Conservation (phyloP, 306 rosid genomes). For the Phaseolus lunatus region DNA sequence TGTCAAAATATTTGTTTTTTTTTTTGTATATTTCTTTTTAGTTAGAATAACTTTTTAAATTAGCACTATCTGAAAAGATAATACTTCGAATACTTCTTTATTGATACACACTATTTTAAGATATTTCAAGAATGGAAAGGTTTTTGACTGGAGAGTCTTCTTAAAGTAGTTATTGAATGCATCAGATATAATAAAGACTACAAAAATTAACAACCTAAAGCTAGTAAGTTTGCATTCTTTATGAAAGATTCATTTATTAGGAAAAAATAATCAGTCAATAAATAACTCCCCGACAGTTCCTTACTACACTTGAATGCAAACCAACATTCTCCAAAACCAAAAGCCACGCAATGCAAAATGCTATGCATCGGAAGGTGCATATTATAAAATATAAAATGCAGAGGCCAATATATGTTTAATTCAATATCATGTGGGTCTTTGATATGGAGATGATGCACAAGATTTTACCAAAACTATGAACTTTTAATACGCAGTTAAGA, state of each 20-base stretch:
- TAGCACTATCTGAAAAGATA: background rate
- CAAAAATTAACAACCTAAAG: background rate
- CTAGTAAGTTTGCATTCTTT: background rate
- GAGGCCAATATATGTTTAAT: background rate
- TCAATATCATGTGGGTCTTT: background rate
- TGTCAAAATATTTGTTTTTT: no score
- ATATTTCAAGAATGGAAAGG: background rate
- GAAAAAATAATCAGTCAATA: background rate
- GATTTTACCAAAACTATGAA: background rate
- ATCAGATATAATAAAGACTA: background rate
- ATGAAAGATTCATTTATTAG: background rate
- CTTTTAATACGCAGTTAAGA: conserved; percentile 53
- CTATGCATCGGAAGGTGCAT: background rate
- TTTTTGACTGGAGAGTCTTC: no score
- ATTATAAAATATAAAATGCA: background rate
- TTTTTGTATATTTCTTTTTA: background rate
- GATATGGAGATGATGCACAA: background rate
- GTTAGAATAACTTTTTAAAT: background rate
- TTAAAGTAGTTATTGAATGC: background rate
- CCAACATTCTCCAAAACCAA: conserved; percentile 11
- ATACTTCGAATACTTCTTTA: background rate
- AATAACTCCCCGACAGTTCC: background rate
- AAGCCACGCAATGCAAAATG: background rate
- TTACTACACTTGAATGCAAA: background rate
- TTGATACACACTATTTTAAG: background rate